phyloP scores from a whole-genome alignment of 371 early-diverging fungal species.

The Mucor lusitanicus region DNA sequence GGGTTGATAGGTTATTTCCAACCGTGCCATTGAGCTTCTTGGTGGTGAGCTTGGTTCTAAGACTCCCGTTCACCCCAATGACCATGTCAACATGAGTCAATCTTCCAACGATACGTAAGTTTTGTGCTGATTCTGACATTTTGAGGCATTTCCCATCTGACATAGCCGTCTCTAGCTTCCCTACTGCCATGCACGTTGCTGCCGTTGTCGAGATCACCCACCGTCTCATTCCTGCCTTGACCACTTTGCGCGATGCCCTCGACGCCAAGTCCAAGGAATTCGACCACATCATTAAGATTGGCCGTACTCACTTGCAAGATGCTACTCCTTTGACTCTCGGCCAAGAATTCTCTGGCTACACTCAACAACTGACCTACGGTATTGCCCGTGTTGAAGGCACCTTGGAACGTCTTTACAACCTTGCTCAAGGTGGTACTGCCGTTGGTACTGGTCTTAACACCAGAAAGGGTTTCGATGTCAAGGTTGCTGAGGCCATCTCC shows the following conservation, averaged over 20 bases:
- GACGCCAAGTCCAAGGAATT: constrained; percentile 66
- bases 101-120: constrained; percentile 84
- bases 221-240: constrained; percentile 72
- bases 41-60: constrained; percentile 84
- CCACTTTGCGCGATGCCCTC: constrained; percentile 67
- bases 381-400: constrained; percentile 74
- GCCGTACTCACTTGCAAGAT: constrained; percentile 87
- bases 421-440: constrained; percentile 90
- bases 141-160: not conserved
- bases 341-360: constrained; percentile 90
- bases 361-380: constrained; percentile 75
- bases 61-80: constrained; percentile 88
- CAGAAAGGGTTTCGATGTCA: constrained; percentile 72
- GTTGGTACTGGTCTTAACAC: constrained; percentile 93
- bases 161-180: constrained; percentile 55
- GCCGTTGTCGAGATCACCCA: constrained; percentile 75
- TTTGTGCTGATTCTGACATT: not conserved
- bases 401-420: constrained; percentile 72
- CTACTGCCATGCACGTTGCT: constrained; percentile 91
- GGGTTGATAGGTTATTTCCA: constrained; percentile 70
- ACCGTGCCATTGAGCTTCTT: constrained; percentile 87
- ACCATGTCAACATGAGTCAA: constrained; percentile 90
- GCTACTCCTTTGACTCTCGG: constrained; percentile 88
- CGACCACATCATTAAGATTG: constrained; percentile 83
- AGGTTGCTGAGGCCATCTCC: constrained; percentile 76